These are phyloP conservation scores for Dactylellina parvicollis DNA, from an alignment of 2,329 filamentous ascomycete species.

Conservation along the genomic window DNA sequence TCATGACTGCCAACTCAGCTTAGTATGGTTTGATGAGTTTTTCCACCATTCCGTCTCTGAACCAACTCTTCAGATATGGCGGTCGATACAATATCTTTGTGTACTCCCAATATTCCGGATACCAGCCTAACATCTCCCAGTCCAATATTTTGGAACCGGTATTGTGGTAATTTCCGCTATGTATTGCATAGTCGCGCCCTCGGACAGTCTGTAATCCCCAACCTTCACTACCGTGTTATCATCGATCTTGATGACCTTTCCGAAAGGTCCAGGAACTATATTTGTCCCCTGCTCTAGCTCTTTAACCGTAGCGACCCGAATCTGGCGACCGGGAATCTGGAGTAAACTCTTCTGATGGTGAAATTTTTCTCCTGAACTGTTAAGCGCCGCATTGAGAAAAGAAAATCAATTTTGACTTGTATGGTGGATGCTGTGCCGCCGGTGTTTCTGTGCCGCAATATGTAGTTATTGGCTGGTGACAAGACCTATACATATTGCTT, in stretches of 20 bases:
- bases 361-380: neutral
- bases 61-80: constrained; percentile 7
- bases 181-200: constrained; percentile 10
- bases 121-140: constrained; percentile 66
- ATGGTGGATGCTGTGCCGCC: neutral
- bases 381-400: neutral
- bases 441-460: neutral
- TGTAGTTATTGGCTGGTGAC: too few relatives aligned
- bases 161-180: constrained; percentile 6
- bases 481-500: too few relatives aligned
- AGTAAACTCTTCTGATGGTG: neutral
- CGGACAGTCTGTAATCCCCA: constrained; percentile 2
- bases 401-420: neutral
- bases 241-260: constrained; percentile 2
- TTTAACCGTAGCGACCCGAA: neutral
- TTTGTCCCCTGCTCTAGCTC: constrained; percentile 4
- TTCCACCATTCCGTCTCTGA: constrained; percentile 1
- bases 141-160: constrained; percentile 61
- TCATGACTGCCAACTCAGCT: constrained; percentile 4
- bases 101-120: constrained; percentile 63
- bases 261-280: constrained; percentile 6
- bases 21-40: constrained; percentile 1
- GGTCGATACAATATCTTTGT: constrained; percentile 60
- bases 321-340: neutral
- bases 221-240: constrained; percentile 6